A percentile compares a stretch with the other conserved stretches of the same genome.
These are phyloP conservation scores for Colletotrichum sp. DNA, from an alignment of 2,329 filamentous ascomycete species.

Conservation along the genomic window DNA sequence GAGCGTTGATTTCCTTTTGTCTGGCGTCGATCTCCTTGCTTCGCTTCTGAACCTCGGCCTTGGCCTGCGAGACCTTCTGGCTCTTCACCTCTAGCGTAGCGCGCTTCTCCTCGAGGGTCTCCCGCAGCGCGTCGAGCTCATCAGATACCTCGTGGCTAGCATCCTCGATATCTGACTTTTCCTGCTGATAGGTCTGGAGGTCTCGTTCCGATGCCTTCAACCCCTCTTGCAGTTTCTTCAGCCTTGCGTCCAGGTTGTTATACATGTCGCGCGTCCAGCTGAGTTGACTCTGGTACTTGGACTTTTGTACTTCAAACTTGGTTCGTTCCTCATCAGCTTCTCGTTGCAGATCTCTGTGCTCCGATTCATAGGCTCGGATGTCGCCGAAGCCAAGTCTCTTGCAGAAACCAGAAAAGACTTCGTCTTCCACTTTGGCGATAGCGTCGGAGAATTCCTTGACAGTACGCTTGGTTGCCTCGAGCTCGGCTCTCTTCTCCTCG, in stretches of 20 bases:
- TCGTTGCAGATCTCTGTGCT: conserved; percentile 91
- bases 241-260: conserved; percentile 67
- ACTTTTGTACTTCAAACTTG: conserved; percentile 84
- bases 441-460: conserved; percentile 62
- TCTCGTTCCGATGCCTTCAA: conserved; percentile 71
- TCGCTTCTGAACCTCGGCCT: conserved; percentile 80
- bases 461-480: conserved; percentile 62
- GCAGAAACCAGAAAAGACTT: conserved; percentile 87
- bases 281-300: conserved; percentile 69
- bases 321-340: conserved; percentile 87
- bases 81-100: conserved; percentile 71
- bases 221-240: conserved; percentile 71
- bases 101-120: conserved; percentile 73
- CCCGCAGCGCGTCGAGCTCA: conserved; percentile 77
- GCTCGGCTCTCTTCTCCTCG: conserved; percentile 70
- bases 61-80: conserved; percentile 79
- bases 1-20: conserved; percentile 74
- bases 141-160: conserved; percentile 75
- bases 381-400: conserved; percentile 83
- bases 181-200: conserved; percentile 71
- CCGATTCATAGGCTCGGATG: conserved; percentile 91
- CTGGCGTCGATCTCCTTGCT: conserved; percentile 80
- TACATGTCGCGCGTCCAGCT: conserved; percentile 61
- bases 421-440: conserved; percentile 84
- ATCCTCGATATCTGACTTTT: conserved; percentile 78